These are phyloP conservation scores for Malassezia sp. DNA, from an alignment of 1,284 basidiomycete species.

Conservation along the genomic window DNA sequence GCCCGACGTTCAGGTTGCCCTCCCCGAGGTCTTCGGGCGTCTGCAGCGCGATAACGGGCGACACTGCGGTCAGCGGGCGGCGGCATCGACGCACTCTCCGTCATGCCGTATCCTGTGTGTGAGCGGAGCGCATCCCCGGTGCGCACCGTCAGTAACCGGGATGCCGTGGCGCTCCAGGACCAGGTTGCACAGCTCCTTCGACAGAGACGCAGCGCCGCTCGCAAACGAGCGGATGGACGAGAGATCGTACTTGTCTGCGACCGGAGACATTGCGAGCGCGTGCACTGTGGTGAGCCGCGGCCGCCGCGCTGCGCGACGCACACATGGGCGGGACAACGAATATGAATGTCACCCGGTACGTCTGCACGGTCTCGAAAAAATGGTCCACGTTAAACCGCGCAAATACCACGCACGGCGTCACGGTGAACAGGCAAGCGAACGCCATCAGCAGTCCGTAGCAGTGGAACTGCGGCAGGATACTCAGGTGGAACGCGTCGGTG, in stretches of 20 bases:
- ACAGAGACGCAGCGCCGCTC: conserved; percentile 35
- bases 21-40: conserved; percentile 25
- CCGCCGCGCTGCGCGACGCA: too few species aligned
- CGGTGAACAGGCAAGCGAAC: conserved; percentile 37
- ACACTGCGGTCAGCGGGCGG: conserved; percentile 15
- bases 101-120: conserved; percentile 36
- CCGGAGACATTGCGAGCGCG: conserved; percentile 32
- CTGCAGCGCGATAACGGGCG: conserved; percentile 38
- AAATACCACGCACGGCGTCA: conserved; percentile 33
- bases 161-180: conserved; percentile 33
- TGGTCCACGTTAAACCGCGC: conserved; percentile 32
- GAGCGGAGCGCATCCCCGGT: background rate
- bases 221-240: conserved; percentile 32
- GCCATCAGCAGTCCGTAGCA: conserved; percentile 42
- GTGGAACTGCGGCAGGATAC: conserved; percentile 42
- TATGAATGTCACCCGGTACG: conserved; percentile 35
- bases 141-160: conserved; percentile 28
- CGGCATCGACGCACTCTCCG: conserved; percentile 25
- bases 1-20: conserved; percentile 26
- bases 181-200: conserved; percentile 24
- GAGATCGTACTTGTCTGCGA: conserved; percentile 34
- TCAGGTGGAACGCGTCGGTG: conserved; percentile 34
- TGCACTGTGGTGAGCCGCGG: conserved; percentile 17
- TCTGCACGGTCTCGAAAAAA: conserved; percentile 30
- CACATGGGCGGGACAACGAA: conserved; percentile 43